A percentile compares a stretch with the other conserved stretches of the same genome.
phyloP scores from a whole-genome alignment of 371 early-diverging fungal species.

The Mortierella sp. region DNA sequence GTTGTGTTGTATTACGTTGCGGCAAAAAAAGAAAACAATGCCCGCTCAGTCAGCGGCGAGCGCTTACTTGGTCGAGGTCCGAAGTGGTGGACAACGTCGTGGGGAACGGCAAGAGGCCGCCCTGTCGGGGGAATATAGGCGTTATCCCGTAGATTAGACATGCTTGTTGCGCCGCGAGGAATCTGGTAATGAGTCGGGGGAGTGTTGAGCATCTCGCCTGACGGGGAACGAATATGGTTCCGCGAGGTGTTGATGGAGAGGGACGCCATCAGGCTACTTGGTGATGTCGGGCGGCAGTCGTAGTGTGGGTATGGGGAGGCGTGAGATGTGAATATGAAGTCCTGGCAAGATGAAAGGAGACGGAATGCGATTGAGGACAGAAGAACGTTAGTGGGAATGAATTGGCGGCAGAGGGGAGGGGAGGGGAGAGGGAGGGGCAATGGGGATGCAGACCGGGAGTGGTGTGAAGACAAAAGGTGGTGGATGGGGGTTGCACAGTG shows the following conservation, averaged over 20 bases:
- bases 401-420: too few relatives aligned
- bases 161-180: constrained; percentile 50
- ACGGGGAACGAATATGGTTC: constrained; percentile 51
- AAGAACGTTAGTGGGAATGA: too few relatives aligned
- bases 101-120: constrained; percentile 21
- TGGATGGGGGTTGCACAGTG: too few relatives aligned
- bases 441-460: too few relatives aligned
- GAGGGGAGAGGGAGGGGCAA: too few relatives aligned
- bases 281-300: background rate
- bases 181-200: constrained; percentile 44
- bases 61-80: constrained; percentile 37
- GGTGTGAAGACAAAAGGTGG: too few relatives aligned
- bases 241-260: constrained; percentile 54
- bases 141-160: constrained; percentile 46
- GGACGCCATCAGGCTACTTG: constrained; percentile 34
- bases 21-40: background rate
- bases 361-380: background rate
- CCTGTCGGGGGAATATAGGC: constrained; percentile 22
- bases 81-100: constrained; percentile 18
- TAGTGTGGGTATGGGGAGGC: constrained; percentile 1
- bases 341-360: background rate
- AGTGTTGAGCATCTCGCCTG: constrained; percentile 50
- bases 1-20: background rate
- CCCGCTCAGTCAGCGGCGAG: background rate
- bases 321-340: background rate